phyloP scores from a whole-genome alignment of 306 rosid species.

The Heteromeles arbutifolia region DNA sequence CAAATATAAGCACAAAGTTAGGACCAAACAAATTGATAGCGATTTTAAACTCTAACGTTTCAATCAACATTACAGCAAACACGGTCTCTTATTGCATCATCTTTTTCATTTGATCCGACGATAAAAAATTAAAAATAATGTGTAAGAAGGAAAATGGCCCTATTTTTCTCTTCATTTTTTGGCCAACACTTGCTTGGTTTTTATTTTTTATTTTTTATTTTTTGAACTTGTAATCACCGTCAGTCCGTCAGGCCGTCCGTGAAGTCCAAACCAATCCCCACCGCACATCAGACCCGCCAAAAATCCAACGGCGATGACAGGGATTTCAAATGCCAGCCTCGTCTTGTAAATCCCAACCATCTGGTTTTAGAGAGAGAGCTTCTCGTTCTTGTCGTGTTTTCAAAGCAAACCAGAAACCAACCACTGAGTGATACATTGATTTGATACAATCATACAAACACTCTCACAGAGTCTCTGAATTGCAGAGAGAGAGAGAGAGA shows the following conservation, averaged over 20 bases:
- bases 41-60: neutral
- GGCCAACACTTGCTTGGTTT: too few relatives aligned
- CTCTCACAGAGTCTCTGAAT: neutral
- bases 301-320: constrained; percentile 20
- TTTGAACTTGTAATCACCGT: constrained; percentile 4
- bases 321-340: neutral
- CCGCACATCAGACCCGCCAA: neutral
- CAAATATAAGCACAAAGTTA: too few relatives aligned
- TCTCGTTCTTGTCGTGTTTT: constrained; percentile 16
- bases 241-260: neutral
- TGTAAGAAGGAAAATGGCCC: too few relatives aligned
- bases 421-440: neutral
- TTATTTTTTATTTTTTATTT: too few relatives aligned
- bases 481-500: constrained; percentile 8
- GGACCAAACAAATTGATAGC: too few relatives aligned
- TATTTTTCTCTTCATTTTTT: too few relatives aligned
- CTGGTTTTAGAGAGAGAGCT: neutral
- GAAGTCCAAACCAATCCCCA: constrained; percentile 5
- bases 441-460: neutral
- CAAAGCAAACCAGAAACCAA: constrained; percentile 5
- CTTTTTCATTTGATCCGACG: too few relatives aligned
- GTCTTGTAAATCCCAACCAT: constrained; percentile 21
- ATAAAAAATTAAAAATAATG: too few relatives aligned
- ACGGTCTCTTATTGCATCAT: neutral
- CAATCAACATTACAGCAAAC: neutral